A percentile compares a stretch with the other conserved stretches of the same genome.
Evolutionary conservation across 257 asterid genomes (phyloP).

Genomic region (Capsicum pubescens): DNA sequence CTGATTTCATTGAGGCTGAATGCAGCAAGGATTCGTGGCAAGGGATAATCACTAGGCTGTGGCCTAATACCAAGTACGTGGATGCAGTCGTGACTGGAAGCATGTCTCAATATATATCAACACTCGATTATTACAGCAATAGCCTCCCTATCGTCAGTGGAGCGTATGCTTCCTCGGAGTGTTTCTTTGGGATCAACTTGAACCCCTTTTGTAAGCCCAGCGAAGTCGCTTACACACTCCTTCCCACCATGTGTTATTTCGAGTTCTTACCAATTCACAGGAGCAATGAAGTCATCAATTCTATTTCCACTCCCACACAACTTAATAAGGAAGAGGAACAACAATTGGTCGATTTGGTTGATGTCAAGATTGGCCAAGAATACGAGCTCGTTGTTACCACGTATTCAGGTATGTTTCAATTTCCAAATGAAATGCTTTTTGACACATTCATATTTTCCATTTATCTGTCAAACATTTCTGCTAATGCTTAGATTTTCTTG

Average conservation of each 20-base stretch:
- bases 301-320: background rate
- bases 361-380: constrained; percentile 11
- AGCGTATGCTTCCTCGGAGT: background rate
- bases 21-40: background rate
- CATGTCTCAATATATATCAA: constrained; percentile 25
- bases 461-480: background rate
- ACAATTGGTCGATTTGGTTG: background rate
- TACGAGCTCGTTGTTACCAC: background rate
- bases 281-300: background rate
- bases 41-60: background rate
- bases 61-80: constrained; percentile 19
- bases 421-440: background rate
- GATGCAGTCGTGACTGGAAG: background rate
- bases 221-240: background rate
- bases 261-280: background rate
- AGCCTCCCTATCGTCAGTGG: background rate
- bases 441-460: background rate
- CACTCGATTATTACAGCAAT: background rate
- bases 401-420: background rate
- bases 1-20: constrained; percentile 22
- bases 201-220: background rate
- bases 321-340: background rate
- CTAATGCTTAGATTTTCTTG: background rate
- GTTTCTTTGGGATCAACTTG: constrained; percentile 10
- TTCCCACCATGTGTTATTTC: background rate